phyloP scores from a whole-genome alignment of 1,284 basidiomycete genomes.

The Polyporus tsugae region DNA sequence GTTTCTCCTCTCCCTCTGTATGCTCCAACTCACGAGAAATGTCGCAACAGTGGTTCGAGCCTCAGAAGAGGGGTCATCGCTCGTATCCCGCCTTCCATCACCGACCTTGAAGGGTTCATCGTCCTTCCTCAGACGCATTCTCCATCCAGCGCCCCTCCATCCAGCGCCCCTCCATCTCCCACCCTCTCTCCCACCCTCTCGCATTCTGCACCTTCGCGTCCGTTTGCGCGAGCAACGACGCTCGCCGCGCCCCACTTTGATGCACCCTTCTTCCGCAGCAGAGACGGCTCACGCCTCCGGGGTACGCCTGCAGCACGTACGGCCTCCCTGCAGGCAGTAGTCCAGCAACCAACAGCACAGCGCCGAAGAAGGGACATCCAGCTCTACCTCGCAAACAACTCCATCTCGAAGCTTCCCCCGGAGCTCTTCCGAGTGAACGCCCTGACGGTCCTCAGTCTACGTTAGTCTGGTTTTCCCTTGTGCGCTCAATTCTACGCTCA shows the following conservation, averaged over 20 bases:
- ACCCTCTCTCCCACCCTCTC: constrained; percentile 14
- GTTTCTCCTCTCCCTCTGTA: not conserved
- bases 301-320: constrained; percentile 29
- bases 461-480: constrained; percentile 47
- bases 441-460: constrained; percentile 62
- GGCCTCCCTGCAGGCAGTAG: constrained; percentile 23
- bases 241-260: constrained; percentile 29
- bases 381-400: constrained; percentile 46
- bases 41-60: constrained; percentile 5
- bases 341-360: constrained; percentile 8
- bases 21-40: not conserved
- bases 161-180: constrained; percentile 28
- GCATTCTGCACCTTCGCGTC: constrained; percentile 9
- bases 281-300: constrained; percentile 24
- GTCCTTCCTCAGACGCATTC: constrained; percentile 41
- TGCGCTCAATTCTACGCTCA: not conserved
- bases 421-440: constrained; percentile 60
- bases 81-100: constrained; percentile 50
- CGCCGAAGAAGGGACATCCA: constrained; percentile 26
- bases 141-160: constrained; percentile 23
- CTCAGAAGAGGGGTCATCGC: constrained; percentile 43
- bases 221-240: constrained; percentile 25
- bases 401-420: constrained; percentile 55
- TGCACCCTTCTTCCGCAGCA: constrained; percentile 20
- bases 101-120: constrained; percentile 51